phyloP scores from a whole-genome alignment of 1,284 basidiomycete species.

The Naganishia albida region DNA sequence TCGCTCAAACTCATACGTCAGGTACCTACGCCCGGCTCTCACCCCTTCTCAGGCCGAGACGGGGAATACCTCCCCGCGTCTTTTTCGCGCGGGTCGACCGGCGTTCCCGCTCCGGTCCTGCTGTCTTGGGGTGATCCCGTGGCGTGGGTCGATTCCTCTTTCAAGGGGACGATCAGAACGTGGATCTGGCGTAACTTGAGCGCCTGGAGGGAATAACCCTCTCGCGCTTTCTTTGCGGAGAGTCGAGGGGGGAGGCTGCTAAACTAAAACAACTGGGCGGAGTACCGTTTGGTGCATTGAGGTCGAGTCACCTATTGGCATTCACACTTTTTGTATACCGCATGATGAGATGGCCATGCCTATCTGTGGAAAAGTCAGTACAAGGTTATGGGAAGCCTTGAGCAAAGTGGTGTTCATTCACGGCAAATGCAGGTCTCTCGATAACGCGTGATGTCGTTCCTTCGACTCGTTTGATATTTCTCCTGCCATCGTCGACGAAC shows the following conservation, averaged over 20 bases:
- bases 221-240: conserved; percentile 5
- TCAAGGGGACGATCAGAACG: not conserved
- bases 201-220: conserved; percentile 14
- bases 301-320: conserved; percentile 35
- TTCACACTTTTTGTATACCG: conserved; percentile 28
- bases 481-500: no score
- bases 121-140: not conserved
- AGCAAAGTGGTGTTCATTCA: no score
- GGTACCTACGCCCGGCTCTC: conserved; percentile 20
- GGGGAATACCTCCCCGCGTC: not conserved
- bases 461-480: no score
- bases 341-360: not conserved
- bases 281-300: conserved; percentile 30
- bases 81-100: conserved; percentile 17
- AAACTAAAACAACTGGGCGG: conserved; percentile 36
- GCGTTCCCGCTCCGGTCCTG: not conserved
- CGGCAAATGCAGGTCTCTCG: no score
- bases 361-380: no score
- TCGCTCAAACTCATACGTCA: conserved; percentile 31
- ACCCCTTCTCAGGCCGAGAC: conserved; percentile 1
- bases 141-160: conserved; percentile 3
- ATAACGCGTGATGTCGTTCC: no score
- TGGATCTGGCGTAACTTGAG: conserved; percentile 30
- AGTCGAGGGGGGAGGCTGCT: conserved; percentile 26
- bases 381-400: no score